Percentiles rank a stretch among this genome's conserved stretches.
Conservation (phyloP, 192 early-diverging fungal species). For the Entomortierella lignicola region DNA sequence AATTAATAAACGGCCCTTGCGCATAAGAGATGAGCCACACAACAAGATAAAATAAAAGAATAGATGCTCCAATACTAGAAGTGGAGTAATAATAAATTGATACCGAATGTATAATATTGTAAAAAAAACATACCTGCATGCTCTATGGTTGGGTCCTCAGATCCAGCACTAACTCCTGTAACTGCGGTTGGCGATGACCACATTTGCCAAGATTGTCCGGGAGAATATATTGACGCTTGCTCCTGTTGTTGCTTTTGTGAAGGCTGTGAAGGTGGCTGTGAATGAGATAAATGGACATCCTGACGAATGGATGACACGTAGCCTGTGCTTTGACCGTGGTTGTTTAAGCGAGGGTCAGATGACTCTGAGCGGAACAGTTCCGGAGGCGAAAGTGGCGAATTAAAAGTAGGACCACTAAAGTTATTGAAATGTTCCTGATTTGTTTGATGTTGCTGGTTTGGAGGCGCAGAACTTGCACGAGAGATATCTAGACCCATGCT, state of each 20-base stretch:
- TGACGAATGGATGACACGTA: conserved; percentile 65
- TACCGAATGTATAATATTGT: too few relatives aligned
- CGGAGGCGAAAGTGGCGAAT: conserved; percentile 48
- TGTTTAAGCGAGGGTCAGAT: conserved; percentile 67
- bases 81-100: too few relatives aligned
- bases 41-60: not conserved
- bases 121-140: conserved; percentile 6
- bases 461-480: conserved; percentile 82
- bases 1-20: not conserved
- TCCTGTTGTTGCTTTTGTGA: conserved; percentile 9
- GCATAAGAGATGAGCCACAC: not conserved
- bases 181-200: conserved; percentile 61
- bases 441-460: conserved; percentile 63
- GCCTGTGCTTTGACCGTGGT: conserved; percentile 70
- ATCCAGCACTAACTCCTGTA: conserved; percentile 15
- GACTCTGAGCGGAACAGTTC: conserved; percentile 55
- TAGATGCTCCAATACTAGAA: conserved; percentile 13
- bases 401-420: conserved; percentile 41
- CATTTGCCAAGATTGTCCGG: conserved; percentile 76
- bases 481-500: conserved; percentile 57
- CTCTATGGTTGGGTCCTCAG: conserved; percentile 26
- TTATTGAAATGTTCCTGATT: conserved; percentile 32
- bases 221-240: conserved; percentile 65
- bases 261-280: not conserved
- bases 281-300: conserved; percentile 60